These are phyloP conservation scores for Castanea sativa DNA, from an alignment of 306 rosid species.

Conservation along the genomic window DNA sequence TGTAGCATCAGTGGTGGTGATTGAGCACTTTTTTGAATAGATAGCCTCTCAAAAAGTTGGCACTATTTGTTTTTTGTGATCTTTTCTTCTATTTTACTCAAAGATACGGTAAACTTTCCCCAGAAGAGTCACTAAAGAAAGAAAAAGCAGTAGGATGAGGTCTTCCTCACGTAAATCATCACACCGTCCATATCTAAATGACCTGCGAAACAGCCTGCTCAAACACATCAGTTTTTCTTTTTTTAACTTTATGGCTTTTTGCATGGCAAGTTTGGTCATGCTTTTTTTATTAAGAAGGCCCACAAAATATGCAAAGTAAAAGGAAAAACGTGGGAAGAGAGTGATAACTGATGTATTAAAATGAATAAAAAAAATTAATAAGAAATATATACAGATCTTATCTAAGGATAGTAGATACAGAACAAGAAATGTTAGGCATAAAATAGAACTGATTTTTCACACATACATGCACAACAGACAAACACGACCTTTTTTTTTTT, in stretches of 20 bases:
- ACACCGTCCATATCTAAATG: constrained; percentile 30
- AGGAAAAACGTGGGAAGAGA: neutral
- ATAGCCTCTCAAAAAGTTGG: constrained; percentile 26
- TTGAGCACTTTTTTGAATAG: constrained; percentile 22
- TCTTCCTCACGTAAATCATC: constrained; percentile 14
- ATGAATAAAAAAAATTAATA: neutral
- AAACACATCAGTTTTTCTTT: neutral
- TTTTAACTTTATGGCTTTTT: constrained; percentile 10
- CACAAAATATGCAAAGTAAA: neutral
- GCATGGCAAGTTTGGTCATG: neutral
- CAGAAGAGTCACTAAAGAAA: constrained; percentile 23
- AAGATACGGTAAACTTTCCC: constrained; percentile 22
- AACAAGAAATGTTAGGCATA: neutral
- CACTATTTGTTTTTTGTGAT: constrained; percentile 9
- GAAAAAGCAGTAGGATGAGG: constrained; percentile 22
- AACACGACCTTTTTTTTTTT: no score
- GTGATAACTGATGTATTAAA: neutral
- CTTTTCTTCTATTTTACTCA: constrained; percentile 47
- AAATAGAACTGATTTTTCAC: neutral
- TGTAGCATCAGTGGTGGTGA: constrained; percentile 35
- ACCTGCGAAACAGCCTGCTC: constrained; percentile 10
- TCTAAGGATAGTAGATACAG: neutral
- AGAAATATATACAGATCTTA: neutral
- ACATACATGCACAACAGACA: neutral
- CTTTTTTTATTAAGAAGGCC: constrained; percentile 2